Evolutionary conservation across 164 flowering plant species (phyloP).

Genomic region (Umbilicus rupestris): DNA sequence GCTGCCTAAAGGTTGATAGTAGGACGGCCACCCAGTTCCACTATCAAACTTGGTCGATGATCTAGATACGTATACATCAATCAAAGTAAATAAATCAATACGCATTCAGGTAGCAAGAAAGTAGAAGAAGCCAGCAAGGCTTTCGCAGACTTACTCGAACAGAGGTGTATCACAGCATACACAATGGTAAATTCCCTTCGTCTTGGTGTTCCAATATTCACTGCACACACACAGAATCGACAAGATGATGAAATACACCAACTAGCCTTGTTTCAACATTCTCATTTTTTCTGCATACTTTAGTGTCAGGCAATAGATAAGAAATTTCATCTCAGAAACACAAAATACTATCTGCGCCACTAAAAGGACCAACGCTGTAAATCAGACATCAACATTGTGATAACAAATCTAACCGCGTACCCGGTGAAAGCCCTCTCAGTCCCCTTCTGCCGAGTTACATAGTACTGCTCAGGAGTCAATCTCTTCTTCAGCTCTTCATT

Average conservation of each 20-base stretch:
- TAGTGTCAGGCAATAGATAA: no score
- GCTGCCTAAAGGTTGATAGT: constrained; percentile 61
- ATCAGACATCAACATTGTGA: no score
- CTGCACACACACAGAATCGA: constrained; percentile 20
- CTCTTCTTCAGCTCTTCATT: constrained; percentile 78
- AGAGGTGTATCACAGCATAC: constrained; percentile 82
- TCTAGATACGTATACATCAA: constrained; percentile 25
- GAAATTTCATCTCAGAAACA: no score
- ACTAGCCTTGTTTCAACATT: not conserved
- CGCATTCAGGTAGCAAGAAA: not conserved
- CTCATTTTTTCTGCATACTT: no score
- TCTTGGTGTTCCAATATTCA: constrained; percentile 80
- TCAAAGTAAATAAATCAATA: not conserved
- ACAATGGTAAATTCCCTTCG: constrained; percentile 72
- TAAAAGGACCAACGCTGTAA: no score
- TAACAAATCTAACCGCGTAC: constrained; percentile 19
- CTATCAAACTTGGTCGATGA: constrained; percentile 91
- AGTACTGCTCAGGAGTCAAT: constrained; percentile 57
- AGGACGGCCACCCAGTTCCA: constrained; percentile 98
- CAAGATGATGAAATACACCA: not conserved
- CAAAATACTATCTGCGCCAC: no score
- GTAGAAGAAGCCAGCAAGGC: not conserved
- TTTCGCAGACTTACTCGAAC: constrained; percentile 50
- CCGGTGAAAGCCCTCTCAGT: constrained; percentile 90
- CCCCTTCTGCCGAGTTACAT: constrained; percentile 72